These are phyloP conservation scores for Diphasiastrum complanatum DNA, from an alignment of 83 land plant genomes.

Conservation along the genomic window DNA sequence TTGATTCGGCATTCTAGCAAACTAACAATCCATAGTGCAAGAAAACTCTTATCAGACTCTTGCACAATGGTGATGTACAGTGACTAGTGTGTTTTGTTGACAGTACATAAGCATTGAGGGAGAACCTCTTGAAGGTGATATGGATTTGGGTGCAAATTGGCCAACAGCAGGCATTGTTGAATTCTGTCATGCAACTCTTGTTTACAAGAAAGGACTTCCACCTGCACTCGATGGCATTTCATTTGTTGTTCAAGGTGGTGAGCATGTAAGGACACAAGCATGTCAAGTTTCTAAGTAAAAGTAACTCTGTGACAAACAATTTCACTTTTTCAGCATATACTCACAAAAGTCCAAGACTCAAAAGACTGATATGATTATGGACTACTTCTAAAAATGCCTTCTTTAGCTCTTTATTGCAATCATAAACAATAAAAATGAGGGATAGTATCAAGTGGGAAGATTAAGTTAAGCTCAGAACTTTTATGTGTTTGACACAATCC, in stretches of 20 bases:
- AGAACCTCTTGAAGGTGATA: conserved; percentile 47
- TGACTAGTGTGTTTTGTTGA: not conserved
- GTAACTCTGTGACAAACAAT: too few relatives aligned
- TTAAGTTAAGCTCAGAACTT: too few relatives aligned
- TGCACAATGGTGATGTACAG: not conserved
- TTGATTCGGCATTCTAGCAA: not conserved
- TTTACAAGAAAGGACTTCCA: conserved; percentile 66
- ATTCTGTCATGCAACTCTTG: conserved; percentile 65
- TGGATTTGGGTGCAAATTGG: conserved; percentile 41
- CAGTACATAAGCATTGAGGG: conserved; percentile 77
- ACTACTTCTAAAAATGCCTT: too few relatives aligned
- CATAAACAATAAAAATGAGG: too few relatives aligned
- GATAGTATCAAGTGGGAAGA: too few relatives aligned
- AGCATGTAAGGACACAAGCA: conserved; percentile 38
- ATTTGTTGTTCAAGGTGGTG: conserved; percentile 56
- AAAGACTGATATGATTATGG: too few relatives aligned
- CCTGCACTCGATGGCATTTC: conserved; percentile 63
- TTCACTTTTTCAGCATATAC: too few relatives aligned
- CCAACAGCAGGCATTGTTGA: conserved; percentile 58
- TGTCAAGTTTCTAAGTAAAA: not conserved
- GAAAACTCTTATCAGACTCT: too few relatives aligned
- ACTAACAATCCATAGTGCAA: too few relatives aligned
- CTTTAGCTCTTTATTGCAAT: too few relatives aligned
- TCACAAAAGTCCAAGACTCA: too few relatives aligned
- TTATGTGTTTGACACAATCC: too few relatives aligned